Percentiles rank a stretch among this genome's conserved stretches.
Evolutionary conservation across 371 early-diverging fungal species (phyloP).

Genomic region (Circinella umbellata): DNA sequence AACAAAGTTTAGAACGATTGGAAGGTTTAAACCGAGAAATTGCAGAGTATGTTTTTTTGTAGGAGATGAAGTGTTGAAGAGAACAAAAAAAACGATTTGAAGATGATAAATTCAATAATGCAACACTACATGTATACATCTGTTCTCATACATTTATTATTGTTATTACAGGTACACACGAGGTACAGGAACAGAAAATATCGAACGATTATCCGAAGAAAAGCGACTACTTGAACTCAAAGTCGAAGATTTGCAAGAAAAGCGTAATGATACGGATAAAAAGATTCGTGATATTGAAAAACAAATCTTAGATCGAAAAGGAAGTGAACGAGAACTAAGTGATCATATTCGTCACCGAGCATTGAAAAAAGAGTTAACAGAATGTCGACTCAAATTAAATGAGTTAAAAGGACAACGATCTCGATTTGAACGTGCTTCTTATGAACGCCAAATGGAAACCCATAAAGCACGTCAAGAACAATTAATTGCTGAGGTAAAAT

Average conservation of each 20-base stretch:
- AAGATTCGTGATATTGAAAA: constrained; percentile 51
- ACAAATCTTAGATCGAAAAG: constrained; percentile 48
- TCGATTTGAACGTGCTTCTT: constrained; percentile 26
- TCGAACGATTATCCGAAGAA: constrained; percentile 21
- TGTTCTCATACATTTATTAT: no score
- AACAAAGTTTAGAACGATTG: constrained; percentile 43
- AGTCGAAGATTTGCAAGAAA: constrained; percentile 12
- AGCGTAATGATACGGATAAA: constrained; percentile 17
- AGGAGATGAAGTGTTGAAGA: no score
- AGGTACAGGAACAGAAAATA: constrained; percentile 11
- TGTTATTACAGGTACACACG: constrained; percentile 12
- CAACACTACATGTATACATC: no score
- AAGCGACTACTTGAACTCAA: constrained; percentile 33
- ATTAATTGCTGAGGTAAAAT: constrained; percentile 59
- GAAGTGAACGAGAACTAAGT: constrained; percentile 63
- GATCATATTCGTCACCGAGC: constrained; percentile 71
- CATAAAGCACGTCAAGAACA: constrained; percentile 51
- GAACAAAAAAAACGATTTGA: no score
- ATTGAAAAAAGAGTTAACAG: constrained; percentile 36
- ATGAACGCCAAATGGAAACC: constrained; percentile 38
- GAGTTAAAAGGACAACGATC: constrained; percentile 33
- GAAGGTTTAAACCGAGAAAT: constrained; percentile 45
- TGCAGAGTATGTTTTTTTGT: constrained; percentile 31
- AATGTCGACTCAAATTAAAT: constrained; percentile 37
- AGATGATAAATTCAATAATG: no score